These are phyloP conservation scores for Clitopilus passeckerianus DNA, from an alignment of 768 basidiomycete genomes.

Conservation along the genomic window DNA sequence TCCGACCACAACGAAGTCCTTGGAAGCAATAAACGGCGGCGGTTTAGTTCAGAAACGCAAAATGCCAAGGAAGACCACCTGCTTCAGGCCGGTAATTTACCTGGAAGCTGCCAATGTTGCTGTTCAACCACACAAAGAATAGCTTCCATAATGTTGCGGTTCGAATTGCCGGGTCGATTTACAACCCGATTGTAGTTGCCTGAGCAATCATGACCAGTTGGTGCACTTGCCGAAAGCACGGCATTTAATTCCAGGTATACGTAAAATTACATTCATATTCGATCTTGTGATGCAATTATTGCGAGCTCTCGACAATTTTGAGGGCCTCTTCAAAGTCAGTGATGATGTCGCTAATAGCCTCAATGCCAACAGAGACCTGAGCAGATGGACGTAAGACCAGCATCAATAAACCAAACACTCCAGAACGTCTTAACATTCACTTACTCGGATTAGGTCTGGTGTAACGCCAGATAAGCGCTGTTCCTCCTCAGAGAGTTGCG, in stretches of 20 bases:
- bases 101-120: too few species aligned
- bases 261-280: neutral
- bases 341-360: constrained; percentile 33
- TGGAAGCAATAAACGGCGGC: too few species aligned
- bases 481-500: constrained; percentile 60
- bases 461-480: constrained; percentile 65
- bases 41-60: too few species aligned
- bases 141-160: too few species aligned
- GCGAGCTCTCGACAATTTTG: neutral
- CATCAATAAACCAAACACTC: constrained; percentile 10
- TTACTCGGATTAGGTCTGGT: constrained; percentile 68
- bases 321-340: constrained; percentile 29
- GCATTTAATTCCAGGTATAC: neutral
- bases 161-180: too few species aligned
- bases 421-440: neutral
- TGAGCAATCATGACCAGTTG: too few species aligned
- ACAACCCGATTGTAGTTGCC: too few species aligned
- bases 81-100: too few species aligned
- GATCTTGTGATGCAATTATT: neutral
- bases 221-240: too few species aligned
- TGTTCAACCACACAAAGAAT: too few species aligned
- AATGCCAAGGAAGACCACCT: too few species aligned
- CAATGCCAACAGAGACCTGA: constrained; percentile 32
- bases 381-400: neutral
- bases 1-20: too few species aligned